These are phyloP conservation scores for Clavaria fumosa DNA, from an alignment of 768 basidiomycete species.

Conservation along the genomic window DNA sequence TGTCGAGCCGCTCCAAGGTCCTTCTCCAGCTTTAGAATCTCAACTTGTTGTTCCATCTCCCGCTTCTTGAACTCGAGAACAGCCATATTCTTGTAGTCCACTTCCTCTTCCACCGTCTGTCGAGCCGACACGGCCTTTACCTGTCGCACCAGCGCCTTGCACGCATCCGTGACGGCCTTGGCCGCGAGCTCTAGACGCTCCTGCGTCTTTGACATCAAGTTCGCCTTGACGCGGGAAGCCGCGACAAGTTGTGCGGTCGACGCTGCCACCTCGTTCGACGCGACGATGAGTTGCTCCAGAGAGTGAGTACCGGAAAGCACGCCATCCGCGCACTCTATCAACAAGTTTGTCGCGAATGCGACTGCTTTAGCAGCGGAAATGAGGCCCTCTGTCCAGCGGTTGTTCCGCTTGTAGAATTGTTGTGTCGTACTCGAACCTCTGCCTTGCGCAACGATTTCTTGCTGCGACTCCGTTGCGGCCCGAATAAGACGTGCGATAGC, in stretches of 20 bases:
- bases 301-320: slow-evolving; percentile 94
- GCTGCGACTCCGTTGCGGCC: slow-evolving; percentile 94
- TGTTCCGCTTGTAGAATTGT: slow-evolving; percentile 99
- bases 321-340: slow-evolving; percentile 97
- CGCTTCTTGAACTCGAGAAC: slow-evolving; percentile 89
- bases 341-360: slow-evolving; percentile 85
- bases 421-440: slow-evolving; percentile 83
- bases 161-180: slow-evolving; percentile 95
- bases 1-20: slow-evolving; percentile 80
- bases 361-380: slow-evolving; percentile 97
- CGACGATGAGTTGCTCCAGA: slow-evolving; percentile 95
- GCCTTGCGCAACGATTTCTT: slow-evolving; percentile 95
- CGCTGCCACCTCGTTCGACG: slow-evolving; percentile 97
- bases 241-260: slow-evolving; percentile 98
- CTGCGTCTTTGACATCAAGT: slow-evolving; percentile 97
- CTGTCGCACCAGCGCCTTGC: slow-evolving; percentile 89
- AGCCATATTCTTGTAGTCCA: slow-evolving; percentile 85
- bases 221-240: slow-evolving; percentile 95
- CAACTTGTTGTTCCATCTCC: slow-evolving; percentile 99
- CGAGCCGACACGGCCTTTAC: slow-evolving; percentile 89
- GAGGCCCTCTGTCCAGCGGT: slow-evolving; percentile 98
- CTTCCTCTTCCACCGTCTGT: slow-evolving; percentile 66
- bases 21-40: slow-evolving; percentile 92
- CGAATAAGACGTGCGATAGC: slow-evolving; percentile 91
- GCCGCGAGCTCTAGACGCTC: slow-evolving; percentile 91